Evolutionary conservation across 257 asterid genomes (phyloP), one percentile per base, ranked within the genome.

Genomic region (Cinchona pubescens): DNA sequence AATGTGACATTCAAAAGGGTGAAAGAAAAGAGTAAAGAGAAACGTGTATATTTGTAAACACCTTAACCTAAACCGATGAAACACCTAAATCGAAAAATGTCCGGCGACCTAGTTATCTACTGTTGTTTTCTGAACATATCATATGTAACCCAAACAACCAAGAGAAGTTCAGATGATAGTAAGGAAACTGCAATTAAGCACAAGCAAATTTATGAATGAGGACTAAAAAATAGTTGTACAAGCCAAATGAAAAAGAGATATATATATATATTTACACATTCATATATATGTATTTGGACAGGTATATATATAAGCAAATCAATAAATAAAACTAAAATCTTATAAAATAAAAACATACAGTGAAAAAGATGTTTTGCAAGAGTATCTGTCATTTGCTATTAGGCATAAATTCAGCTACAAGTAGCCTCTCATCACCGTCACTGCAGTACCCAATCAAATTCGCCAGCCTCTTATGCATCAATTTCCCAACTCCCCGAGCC

Each of bases 371-470:
- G 98, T 84, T 92, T 94, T 16, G 97, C 97, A 48, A 94, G 99
- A 30, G 99, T 92, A 89, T 94, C 97, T n/a, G n/a, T n/a, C n/a
- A n/a, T n/a, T n/a, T n/a, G n/a, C n/a, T n/a, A 77, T 94, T 94
- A 2, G 97, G 95, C 97, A 94, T 92, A 83, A 87, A 94, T 79
- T 94, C 99, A 35, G 97, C 96, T 27, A 94, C 97, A 37, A 92
- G 96, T 83, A 94, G 78, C 88, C 99, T 90, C 87, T 94, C 99
- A 79, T 94, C 97, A 59, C 97, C 99, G 70, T 94, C 97, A 79
- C 97, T 89, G 72, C 99, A 94, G 78, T 94, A 94, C 58, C 98
- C 99, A 19, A 94, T 89, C 92, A 94, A 85, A 89, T 94, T 94
- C n/a, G 97, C 98, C 82, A 92, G 87, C 88, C 97, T 80, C 88